A percentile compares a stretch with the other conserved stretches of the same genome.
These are phyloP conservation scores for Aspergillus egyptiacus DNA, from an alignment of 495 filamentous ascomycete genomes.

Conservation along the genomic window DNA sequence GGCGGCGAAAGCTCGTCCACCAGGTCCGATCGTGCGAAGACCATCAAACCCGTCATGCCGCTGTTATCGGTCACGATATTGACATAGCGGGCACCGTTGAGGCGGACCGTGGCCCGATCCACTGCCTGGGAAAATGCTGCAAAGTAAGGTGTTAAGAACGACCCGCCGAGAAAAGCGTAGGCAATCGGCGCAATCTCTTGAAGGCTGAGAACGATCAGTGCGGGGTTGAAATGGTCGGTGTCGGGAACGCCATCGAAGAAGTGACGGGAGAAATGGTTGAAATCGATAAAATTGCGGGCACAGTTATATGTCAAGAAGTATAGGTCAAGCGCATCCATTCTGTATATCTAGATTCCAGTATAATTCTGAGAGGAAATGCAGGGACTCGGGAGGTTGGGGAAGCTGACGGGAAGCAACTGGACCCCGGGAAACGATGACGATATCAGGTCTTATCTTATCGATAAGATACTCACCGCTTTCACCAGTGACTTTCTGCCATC, in stretches of 20 bases:
- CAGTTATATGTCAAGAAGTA: conserved; percentile 92
- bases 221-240: conserved; percentile 26
- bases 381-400: neutral
- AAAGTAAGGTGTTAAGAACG: conserved; percentile 71
- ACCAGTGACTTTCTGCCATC: neutral
- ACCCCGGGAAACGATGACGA: neutral
- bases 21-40: conserved; percentile 61
- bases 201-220: conserved; percentile 66
- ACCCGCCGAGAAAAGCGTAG: conserved; percentile 80
- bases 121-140: conserved; percentile 61
- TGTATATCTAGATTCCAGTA: neutral
- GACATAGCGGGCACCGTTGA: conserved; percentile 41
- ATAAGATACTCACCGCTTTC: conserved; percentile 1
- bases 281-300: conserved; percentile 58
- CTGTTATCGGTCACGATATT: conserved; percentile 59
- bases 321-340: conserved; percentile 47
- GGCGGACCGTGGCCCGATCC: conserved; percentile 51
- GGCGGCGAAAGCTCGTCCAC: conserved; percentile 50
- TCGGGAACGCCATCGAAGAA: conserved; percentile 63
- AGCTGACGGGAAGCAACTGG: neutral
- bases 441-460: conserved; percentile 6
- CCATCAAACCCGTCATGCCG: conserved; percentile 83
- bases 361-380: neutral
- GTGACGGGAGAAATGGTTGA: conserved; percentile 59
- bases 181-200: conserved; percentile 87